Conservation (phyloP, 225 moss, liverwort and hornwort species). For the Physcomitrellopsis africana region DNA sequence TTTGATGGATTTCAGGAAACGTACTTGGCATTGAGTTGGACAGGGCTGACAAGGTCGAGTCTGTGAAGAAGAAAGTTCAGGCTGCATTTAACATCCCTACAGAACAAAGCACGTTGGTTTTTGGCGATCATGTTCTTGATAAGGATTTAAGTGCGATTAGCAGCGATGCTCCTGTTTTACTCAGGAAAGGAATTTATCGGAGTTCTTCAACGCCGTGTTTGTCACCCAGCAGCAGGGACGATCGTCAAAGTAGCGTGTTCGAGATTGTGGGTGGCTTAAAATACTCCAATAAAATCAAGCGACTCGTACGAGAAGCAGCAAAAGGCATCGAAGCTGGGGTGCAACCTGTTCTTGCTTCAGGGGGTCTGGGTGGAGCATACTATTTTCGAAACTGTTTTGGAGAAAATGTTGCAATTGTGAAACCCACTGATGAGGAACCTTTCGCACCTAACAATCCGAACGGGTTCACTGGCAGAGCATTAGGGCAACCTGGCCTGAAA, state of each 20-base stretch:
- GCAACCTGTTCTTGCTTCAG: slow-evolving; percentile 61
- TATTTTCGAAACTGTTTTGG: slow-evolving; percentile 78
- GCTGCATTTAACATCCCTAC: slow-evolving; percentile 87
- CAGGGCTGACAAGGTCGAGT: slow-evolving; percentile 83
- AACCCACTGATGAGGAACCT: slow-evolving; percentile 95
- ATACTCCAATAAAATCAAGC: slow-evolving; percentile 50
- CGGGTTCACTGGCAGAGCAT: slow-evolving; percentile 74
- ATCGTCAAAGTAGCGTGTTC: slow-evolving; percentile 50
- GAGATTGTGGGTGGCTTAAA: slow-evolving; percentile 76
- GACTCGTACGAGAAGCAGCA: slow-evolving; percentile 68
- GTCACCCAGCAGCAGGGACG: slow-evolving; percentile 62
- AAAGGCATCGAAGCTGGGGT: slow-evolving; percentile 83
- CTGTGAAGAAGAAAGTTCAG: slow-evolving; percentile 93
- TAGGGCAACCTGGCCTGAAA: slow-evolving; percentile 88
- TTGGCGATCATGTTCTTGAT: slow-evolving; percentile 77
- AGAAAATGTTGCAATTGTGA: slow-evolving; percentile 77
- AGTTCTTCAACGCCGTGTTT: slow-evolving; percentile 92
- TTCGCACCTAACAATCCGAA: slow-evolving; percentile 97
- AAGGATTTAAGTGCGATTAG: slow-evolving; percentile 85
- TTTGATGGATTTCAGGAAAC: slow-evolving; percentile 46
- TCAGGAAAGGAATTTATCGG: slow-evolving; percentile 69
- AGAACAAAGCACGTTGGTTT: slow-evolving; percentile 77
- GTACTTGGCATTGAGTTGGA: slow-evolving; percentile 91
- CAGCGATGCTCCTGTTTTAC: slow-evolving; percentile 79
- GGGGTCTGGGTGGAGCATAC: slow-evolving; percentile 88